Conservation (phyloP, 129 eudicot species). For the Calendula officinalis region DNA sequence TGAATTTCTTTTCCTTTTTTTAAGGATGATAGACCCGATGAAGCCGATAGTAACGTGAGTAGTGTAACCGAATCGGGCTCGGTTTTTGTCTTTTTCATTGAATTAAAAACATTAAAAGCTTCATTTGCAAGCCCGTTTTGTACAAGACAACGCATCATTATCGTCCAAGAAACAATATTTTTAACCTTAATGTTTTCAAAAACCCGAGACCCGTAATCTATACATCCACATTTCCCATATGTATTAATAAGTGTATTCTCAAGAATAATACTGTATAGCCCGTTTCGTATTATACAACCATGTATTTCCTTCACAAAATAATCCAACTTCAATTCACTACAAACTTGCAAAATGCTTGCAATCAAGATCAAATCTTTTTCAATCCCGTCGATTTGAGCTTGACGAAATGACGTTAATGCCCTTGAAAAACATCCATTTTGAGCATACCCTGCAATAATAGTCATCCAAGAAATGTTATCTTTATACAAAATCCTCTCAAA, state of each 20-base stretch:
- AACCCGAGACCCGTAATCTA: slow-evolving; percentile 43
- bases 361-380: slow-evolving; percentile 51
- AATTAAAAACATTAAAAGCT: slow-evolving; percentile 52
- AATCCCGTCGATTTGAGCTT: slow-evolving; percentile 37
- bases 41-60: slow-evolving; percentile 54
- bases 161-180: slow-evolving; percentile 79
- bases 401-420: slow-evolving; percentile 49
- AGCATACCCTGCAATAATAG: slow-evolving; percentile 57
- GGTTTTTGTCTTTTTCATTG: slow-evolving; percentile 43
- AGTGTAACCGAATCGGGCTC: slow-evolving; percentile 53
- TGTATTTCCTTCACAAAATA: slow-evolving; percentile 62
- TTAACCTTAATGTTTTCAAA: slow-evolving; percentile 43
- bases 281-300: slow-evolving; percentile 44
- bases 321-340: slow-evolving; percentile 47
- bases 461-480: slow-evolving; percentile 69
- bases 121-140: slow-evolving; percentile 50
- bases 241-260: slow-evolving; percentile 50
- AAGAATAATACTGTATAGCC: slow-evolving; percentile 42
- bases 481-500: slow-evolving; percentile 40
- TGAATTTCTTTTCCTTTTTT: slow-evolving; percentile 84
- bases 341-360: slow-evolving; percentile 65
- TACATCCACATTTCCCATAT: slow-evolving; percentile 55
- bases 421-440: slow-evolving; percentile 42
- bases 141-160: slow-evolving; percentile 58
- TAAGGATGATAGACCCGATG: slow-evolving; percentile 52